phyloP scores from a whole-genome alignment of 1,284 basidiomycete genomes.

The Leccinum pallidistipes region DNA sequence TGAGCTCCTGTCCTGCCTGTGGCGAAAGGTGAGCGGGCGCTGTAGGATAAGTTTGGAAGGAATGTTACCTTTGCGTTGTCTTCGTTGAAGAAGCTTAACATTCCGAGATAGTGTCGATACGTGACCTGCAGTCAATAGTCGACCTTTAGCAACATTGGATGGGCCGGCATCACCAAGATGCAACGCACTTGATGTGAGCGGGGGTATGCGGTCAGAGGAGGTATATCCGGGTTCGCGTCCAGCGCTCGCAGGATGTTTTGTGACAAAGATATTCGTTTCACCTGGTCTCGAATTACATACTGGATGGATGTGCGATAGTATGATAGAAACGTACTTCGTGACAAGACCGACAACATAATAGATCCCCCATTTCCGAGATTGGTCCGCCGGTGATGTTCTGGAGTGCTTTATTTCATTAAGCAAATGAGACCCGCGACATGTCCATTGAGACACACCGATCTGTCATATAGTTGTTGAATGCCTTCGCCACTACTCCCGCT shows the following conservation, averaged over 20 bases:
- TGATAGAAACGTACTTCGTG: conserved; percentile 63
- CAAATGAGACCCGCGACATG: not conserved
- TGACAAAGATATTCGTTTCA: conserved; percentile 88
- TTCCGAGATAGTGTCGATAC: conserved; percentile 91
- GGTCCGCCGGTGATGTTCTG: conserved; percentile 63
- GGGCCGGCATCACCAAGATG: conserved; percentile 7
- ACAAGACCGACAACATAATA: conserved; percentile 94
- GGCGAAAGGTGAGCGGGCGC: not conserved
- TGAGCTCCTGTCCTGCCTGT: conserved; percentile 82
- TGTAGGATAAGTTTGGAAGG: not conserved
- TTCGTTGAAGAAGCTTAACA: conserved; percentile 92
- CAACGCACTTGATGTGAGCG: conserved; percentile 79
- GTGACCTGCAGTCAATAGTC: conserved; percentile 59
- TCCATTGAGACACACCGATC: conserved; percentile 62
- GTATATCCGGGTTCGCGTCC: conserved; percentile 82
- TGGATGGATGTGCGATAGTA: not conserved
- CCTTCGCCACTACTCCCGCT: conserved; percentile 88
- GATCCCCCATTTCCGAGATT: conserved; percentile 91
- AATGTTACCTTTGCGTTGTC: conserved; percentile 74
- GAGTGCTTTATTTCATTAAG: conserved; percentile 7
- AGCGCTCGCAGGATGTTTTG: conserved; percentile 92
- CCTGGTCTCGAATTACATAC: conserved; percentile 43
- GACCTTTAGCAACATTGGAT: conserved; percentile 9
- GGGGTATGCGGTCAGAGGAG: conserved; percentile 75
- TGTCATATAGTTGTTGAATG: conserved; percentile 87